phyloP scores from a whole-genome alignment of 257 asterid species.

The Lantana camara region DNA sequence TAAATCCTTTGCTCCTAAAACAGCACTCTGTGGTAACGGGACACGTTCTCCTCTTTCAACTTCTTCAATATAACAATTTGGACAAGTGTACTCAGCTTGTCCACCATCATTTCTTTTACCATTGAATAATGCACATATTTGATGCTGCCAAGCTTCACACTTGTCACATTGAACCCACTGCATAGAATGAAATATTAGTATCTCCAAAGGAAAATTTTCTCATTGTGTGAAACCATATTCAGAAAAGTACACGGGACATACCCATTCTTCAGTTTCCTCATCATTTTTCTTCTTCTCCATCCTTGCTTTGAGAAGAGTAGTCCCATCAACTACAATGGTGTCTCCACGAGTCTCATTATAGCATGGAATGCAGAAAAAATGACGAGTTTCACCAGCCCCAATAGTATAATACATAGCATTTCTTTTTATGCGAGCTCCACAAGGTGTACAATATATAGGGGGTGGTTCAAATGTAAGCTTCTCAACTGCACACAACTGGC shows the following conservation, averaged over 20 bases:
- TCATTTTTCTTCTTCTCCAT: conserved; percentile 95
- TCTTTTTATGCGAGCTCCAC: conserved; percentile 95
- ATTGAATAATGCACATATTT: conserved; percentile 91
- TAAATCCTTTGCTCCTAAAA: conserved; percentile 93
- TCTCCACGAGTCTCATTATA: conserved; percentile 91
- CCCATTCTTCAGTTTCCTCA: conserved; percentile 99
- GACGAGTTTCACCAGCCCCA: conserved; percentile 92
- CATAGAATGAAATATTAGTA: conserved; percentile 33
- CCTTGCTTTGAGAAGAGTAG: conserved; percentile 70
- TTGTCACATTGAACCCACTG: conserved; percentile 99
- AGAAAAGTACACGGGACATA: conserved; percentile 36
- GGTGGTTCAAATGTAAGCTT: conserved; percentile 97
- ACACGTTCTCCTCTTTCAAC: conserved; percentile 89
- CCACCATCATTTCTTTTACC: conserved; percentile 96
- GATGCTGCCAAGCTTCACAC: conserved; percentile 99
- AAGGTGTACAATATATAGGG: conserved; percentile 87
- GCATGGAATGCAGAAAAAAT: conserved; percentile 85
- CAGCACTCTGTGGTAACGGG: conserved; percentile 85
- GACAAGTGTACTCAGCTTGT: conserved; percentile 98
- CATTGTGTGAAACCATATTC: conserved; percentile 15
- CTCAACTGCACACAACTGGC: conserved; percentile 99
- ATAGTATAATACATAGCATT: conserved; percentile 88
- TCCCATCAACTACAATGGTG: conserved; percentile 68
- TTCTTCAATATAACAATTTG: conserved; percentile 85
- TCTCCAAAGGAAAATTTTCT: conserved; percentile 14